Percentiles rank a stretch among this genome's conserved stretches.
Evolutionary conservation across 2,329 filamentous ascomycete species (phyloP).

Genomic region (Verticillium klebahnii): DNA sequence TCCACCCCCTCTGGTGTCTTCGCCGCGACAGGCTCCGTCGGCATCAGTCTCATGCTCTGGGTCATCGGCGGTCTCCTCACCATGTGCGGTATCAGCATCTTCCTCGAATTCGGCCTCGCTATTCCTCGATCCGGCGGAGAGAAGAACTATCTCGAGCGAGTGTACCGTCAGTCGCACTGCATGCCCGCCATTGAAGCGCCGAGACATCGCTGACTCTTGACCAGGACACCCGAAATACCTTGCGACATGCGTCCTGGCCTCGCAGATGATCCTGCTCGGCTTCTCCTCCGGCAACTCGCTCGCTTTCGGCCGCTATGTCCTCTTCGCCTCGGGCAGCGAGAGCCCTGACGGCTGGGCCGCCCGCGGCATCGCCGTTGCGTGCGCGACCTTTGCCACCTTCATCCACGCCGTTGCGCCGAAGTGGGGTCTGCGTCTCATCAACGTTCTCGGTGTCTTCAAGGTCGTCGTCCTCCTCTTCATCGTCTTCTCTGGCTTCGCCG

Average conservation of each 20-base stretch:
- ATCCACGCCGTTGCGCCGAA: conserved; percentile 50
- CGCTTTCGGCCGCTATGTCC: conserved; percentile 53
- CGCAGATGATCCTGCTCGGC: conserved; percentile 58
- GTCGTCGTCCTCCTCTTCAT: conserved; percentile 56
- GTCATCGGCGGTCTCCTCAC: conserved; percentile 41
- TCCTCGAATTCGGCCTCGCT: conserved; percentile 58
- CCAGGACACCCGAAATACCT: conserved; percentile 49
- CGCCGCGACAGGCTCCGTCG: conserved; percentile 46
- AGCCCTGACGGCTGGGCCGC: conserved; percentile 49
- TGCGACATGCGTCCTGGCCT: conserved; percentile 53
- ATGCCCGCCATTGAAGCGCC: background rate
- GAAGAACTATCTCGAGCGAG: conserved; percentile 63
- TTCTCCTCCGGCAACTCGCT: conserved; percentile 56
- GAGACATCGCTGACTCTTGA: background rate
- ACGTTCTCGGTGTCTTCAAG: conserved; percentile 56
- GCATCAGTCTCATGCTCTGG: conserved; percentile 32
- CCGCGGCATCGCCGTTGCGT: conserved; percentile 50
- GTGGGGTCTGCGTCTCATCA: conserved; percentile 55
- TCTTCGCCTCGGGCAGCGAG: conserved; percentile 46
- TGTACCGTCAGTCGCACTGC: conserved; percentile 38
- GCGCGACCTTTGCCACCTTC: conserved; percentile 48
- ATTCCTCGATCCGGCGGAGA: conserved; percentile 60
- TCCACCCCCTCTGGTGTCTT: conserved; percentile 51
- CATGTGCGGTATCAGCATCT: conserved; percentile 55
- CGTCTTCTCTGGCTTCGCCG: conserved; percentile 55